These are phyloP conservation scores for Rhizoclosmatium globosum DNA, from an alignment of 192 early-diverging fungal genomes.

Conservation along the genomic window DNA sequence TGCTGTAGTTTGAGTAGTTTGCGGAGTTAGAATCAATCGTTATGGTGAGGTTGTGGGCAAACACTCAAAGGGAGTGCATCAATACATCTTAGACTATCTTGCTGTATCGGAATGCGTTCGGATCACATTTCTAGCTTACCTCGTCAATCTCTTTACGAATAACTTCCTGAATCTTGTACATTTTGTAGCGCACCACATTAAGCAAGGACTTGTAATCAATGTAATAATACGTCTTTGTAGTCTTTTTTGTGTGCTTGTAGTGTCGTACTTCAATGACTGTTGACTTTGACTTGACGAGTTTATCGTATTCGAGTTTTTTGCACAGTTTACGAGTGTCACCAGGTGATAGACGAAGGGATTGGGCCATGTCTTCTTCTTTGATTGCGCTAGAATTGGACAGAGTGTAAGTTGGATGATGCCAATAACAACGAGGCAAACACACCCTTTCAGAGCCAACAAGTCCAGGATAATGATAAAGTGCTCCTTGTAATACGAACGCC, in stretches of 20 bases:
- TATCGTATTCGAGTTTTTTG: constrained; percentile 78
- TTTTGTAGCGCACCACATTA: constrained; percentile 90
- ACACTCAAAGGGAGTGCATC: constrained; percentile 12
- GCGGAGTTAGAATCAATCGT: not conserved
- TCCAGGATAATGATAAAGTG: constrained; percentile 83
- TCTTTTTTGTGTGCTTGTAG: constrained; percentile 39
- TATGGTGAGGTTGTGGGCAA: not conserved
- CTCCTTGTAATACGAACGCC: constrained; percentile 82
- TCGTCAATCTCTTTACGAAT: constrained; percentile 53
- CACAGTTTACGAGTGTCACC: constrained; percentile 83
- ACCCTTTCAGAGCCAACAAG: constrained; percentile 57
- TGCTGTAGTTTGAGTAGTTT: constrained; percentile 36
- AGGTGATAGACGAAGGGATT: constrained; percentile 66
- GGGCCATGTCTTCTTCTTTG: constrained; percentile 77
- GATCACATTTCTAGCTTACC: constrained; percentile 28
- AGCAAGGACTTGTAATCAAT: constrained; percentile 95
- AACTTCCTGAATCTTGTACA: constrained; percentile 75
- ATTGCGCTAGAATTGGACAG: not conserved
- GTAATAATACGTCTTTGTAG: constrained; percentile 65
- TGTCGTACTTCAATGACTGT: constrained; percentile 18
- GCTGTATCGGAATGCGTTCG: not conserved
- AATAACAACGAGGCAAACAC: not conserved
- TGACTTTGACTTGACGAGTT: constrained; percentile 66
- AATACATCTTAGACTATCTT: not conserved
- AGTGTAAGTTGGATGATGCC: not conserved